A percentile compares a stretch with the other conserved stretches of the same genome.
Evolutionary conservation across 2,329 filamentous ascomycete genomes (phyloP).

Genomic region (Setomelanomma holmii): DNA sequence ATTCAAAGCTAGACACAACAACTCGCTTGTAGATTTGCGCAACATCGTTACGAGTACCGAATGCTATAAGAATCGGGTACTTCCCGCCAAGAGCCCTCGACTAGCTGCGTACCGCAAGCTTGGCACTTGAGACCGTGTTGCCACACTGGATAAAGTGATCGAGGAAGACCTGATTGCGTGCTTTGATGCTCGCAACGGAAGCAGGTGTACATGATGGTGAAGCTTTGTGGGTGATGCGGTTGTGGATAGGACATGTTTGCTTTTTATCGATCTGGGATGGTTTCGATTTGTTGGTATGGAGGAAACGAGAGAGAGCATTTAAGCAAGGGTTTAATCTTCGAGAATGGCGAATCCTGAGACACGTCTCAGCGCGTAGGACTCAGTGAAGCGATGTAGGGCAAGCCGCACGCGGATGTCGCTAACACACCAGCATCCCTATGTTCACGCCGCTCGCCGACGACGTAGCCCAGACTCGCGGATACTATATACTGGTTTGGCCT

Average conservation of each 20-base stretch:
- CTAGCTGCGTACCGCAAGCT: conserved; percentile 4
- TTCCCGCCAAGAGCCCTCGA: conserved; percentile 13
- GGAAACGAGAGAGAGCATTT: no score
- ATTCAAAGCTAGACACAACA: background rate
- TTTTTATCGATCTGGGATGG: background rate
- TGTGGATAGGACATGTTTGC: background rate
- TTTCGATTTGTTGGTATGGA: background rate
- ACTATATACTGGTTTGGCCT: background rate
- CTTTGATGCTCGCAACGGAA: conserved; percentile 2
- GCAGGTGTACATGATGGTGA: background rate
- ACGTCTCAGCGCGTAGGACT: no score
- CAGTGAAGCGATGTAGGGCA: no score
- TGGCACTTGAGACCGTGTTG: conserved; percentile 6
- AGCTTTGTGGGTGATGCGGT: background rate
- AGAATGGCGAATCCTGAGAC: no score
- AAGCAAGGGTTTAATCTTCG: no score
- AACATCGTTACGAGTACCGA: background rate
- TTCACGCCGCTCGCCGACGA: no score
- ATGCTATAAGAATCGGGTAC: background rate
- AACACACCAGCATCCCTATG: no score
- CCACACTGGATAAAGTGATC: conserved; percentile 8
- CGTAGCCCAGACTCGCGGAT: no score
- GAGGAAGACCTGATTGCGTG: conserved; percentile 2
- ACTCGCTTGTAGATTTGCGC: background rate
- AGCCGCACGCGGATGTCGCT: no score